Percentiles rank a stretch among this genome's conserved stretches.
Evolutionary conservation across 345 rosid genomes (phyloP).

Genomic region (Gossypium herbaceum): DNA sequence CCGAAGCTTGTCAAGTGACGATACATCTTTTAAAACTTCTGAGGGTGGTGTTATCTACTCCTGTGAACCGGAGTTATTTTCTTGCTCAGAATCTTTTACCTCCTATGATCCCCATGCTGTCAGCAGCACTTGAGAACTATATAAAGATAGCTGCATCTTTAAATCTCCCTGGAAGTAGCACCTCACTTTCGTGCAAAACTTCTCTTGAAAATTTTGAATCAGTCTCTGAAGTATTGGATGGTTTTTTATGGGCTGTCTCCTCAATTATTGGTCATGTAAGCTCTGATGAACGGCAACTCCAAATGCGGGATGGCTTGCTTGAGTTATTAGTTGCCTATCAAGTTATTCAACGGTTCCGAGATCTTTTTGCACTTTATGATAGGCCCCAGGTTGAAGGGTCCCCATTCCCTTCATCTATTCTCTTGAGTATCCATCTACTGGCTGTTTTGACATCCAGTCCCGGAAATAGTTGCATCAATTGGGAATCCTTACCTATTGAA

Average conservation of each 20-base stretch:
- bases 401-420: constrained; percentile 70
- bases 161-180: constrained; percentile 36
- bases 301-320: constrained; percentile 68
- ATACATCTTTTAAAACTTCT: constrained; percentile 63
- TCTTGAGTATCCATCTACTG: constrained; percentile 55
- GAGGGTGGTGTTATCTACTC: constrained; percentile 53
- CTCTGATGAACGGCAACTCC: constrained; percentile 54
- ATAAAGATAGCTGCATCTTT: constrained; percentile 71
- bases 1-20: constrained; percentile 76
- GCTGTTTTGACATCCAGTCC: constrained; percentile 56
- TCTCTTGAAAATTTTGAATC: constrained; percentile 41
- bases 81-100: constrained; percentile 74
- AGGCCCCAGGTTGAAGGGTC: constrained; percentile 82
- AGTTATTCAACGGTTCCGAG: constrained; percentile 62
- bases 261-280: constrained; percentile 50
- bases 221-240: constrained; percentile 60
- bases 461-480: constrained; percentile 34
- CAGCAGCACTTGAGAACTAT: constrained; percentile 72
- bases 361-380: constrained; percentile 75
- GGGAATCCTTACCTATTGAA: constrained; percentile 42
- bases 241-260: constrained; percentile 54
- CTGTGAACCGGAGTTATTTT: constrained; percentile 63
- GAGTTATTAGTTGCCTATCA: constrained; percentile 68
- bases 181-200: constrained; percentile 7
- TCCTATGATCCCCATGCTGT: constrained; percentile 68